phyloP scores from a whole-genome alignment of 768 basidiomycete genomes.

The Mycena belliarum region DNA sequence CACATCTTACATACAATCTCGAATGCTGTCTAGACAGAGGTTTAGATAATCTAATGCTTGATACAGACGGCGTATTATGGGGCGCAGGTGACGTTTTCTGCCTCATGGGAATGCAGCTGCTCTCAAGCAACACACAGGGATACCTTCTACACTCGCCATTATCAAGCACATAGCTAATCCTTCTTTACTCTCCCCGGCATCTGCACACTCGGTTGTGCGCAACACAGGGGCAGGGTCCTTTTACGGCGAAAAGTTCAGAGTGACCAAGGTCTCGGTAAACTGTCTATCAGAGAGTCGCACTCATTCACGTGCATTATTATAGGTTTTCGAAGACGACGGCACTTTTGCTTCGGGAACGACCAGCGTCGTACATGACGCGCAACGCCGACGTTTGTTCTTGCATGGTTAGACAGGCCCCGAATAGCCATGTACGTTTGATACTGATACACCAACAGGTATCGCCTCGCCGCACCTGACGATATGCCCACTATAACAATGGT shows the following conservation, averaged over 20 bases:
- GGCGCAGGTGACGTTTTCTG: conserved; percentile 47
- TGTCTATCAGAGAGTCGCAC: neutral
- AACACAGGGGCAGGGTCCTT: conserved; percentile 54
- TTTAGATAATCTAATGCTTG: conserved; percentile 65
- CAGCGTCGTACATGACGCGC: conserved; percentile 53
- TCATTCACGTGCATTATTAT: conserved; percentile 7
- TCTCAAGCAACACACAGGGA: conserved; percentile 30
- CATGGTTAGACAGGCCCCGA: conserved; percentile 44
- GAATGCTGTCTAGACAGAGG: conserved; percentile 38
- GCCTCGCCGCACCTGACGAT: conserved; percentile 36
- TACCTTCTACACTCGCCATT: conserved; percentile 41
- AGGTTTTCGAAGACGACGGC: conserved; percentile 75
- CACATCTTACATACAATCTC: conserved; percentile 2
- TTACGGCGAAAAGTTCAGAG: conserved; percentile 59
- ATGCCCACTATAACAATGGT: conserved; percentile 19
- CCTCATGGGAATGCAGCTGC: neutral
- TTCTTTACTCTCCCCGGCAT: conserved; percentile 42
- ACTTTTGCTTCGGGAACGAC: conserved; percentile 56
- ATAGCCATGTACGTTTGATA: neutral
- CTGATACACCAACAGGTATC: conserved; percentile 28
- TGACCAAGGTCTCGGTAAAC: conserved; percentile 59
- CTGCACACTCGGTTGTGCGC: conserved; percentile 52
- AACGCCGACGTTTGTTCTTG: conserved; percentile 52
- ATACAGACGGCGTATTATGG: conserved; percentile 62
- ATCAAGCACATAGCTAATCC: conserved; percentile 46